These are phyloP conservation scores for Rhytidhysteron rufulum DNA, from an alignment of 2,329 filamentous ascomycete genomes.

Conservation along the genomic window DNA sequence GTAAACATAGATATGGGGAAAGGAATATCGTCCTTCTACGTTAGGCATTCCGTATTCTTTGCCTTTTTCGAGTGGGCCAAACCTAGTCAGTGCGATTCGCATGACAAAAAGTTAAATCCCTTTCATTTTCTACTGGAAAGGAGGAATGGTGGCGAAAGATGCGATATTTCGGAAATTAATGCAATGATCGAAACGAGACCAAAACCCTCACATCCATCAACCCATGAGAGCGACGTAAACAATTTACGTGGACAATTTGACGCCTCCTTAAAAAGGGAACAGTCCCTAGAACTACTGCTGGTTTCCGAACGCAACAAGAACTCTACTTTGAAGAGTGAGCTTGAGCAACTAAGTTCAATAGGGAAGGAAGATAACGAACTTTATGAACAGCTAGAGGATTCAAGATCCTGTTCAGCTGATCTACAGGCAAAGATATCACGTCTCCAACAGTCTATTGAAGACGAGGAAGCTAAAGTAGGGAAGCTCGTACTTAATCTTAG, in stretches of 20 bases:
- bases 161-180: background rate
- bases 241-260: background rate
- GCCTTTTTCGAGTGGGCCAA: background rate
- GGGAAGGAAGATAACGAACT: background rate
- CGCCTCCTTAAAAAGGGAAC: background rate
- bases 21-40: conserved; percentile 1
- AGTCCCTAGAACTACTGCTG: background rate
- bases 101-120: background rate
- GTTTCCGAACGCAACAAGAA: background rate
- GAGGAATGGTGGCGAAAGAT: background rate
- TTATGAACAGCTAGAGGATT: background rate
- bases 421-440: background rate
- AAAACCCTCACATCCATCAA: too few relatives aligned
- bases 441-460: background rate
- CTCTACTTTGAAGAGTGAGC: background rate
- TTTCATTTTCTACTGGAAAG: background rate
- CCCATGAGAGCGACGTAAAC: background rate
- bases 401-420: background rate
- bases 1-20: background rate
- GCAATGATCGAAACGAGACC: background rate
- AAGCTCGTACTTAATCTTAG: too few relatives aligned
- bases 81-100: background rate
- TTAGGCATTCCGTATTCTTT: conserved; percentile 1
- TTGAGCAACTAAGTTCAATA: background rate
- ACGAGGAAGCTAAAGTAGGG: background rate